These are phyloP conservation scores for Plasmodium inui DNA, from an alignment of 169 alveolate species.

Conservation along the genomic window DNA sequence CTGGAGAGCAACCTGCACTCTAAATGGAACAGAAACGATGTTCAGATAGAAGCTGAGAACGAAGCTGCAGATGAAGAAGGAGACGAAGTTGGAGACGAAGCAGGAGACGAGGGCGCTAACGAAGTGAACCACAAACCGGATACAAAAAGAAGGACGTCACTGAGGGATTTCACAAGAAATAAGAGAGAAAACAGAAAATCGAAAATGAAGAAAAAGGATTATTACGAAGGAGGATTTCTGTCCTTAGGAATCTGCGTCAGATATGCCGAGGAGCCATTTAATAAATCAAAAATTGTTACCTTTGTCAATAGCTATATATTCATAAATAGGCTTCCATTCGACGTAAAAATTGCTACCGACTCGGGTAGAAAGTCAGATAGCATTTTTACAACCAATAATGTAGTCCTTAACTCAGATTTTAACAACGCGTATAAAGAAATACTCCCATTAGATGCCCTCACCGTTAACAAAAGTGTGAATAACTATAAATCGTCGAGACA, in stretches of 20 bases:
- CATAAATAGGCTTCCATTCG: slow-evolving; percentile 84
- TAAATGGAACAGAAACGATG: neutral
- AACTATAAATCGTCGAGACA: slow-evolving; percentile 11
- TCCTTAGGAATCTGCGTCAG: slow-evolving; percentile 87
- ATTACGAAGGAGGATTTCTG: slow-evolving; percentile 43
- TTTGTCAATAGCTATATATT: slow-evolving; percentile 86
- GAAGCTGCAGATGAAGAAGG: neutral
- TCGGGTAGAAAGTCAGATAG: slow-evolving; percentile 8
- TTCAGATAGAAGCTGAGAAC: neutral
- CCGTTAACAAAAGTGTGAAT: neutral
- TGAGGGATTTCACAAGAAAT: neutral
- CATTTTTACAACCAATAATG: slow-evolving; percentile 14
- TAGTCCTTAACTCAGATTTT: neutral
- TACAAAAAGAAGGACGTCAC: neutral
- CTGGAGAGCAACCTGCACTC: neutral
- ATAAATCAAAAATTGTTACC: slow-evolving; percentile 84
- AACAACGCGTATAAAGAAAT: slow-evolving; percentile 47
- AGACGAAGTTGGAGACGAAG: neutral
- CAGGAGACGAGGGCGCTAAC: neutral
- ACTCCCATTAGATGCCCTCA: slow-evolving; percentile 10
- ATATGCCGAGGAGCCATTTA: slow-evolving; percentile 85
- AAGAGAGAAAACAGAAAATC: slow-evolving; percentile 33
- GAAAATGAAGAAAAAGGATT: slow-evolving; percentile 49
- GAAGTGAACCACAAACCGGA: neutral
- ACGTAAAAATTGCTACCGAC: slow-evolving; percentile 76